These are phyloP conservation scores for Aspergillus phoenicis DNA, from an alignment of 2,329 filamentous ascomycete genomes.

Conservation along the genomic window DNA sequence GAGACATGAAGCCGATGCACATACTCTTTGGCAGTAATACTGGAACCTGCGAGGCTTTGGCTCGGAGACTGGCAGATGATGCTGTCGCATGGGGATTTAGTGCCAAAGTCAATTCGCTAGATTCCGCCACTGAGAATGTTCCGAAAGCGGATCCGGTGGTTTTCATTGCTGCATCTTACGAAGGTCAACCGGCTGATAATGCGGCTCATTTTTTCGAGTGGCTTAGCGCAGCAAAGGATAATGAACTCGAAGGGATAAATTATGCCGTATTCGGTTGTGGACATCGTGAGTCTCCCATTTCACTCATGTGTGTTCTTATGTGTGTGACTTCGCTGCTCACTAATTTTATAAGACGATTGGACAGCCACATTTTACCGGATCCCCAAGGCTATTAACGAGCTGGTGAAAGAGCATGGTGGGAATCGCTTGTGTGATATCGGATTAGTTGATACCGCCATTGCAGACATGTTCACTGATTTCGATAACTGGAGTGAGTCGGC, in stretches of 20 bases:
- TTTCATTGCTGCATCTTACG: slow-evolving; percentile 71
- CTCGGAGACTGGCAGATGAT: slow-evolving; percentile 63
- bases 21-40: slow-evolving; percentile 74
- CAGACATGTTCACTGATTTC: slow-evolving; percentile 70
- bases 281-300: slow-evolving; percentile 39
- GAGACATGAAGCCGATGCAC: slow-evolving; percentile 54
- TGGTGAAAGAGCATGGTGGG: slow-evolving; percentile 56
- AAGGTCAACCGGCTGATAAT: slow-evolving; percentile 74
- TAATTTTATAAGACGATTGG: slow-evolving; percentile 45
- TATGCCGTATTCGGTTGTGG: slow-evolving; percentile 75
- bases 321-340: neutral
- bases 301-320: neutral
- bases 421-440: slow-evolving; percentile 55
- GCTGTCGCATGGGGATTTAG: slow-evolving; percentile 63
- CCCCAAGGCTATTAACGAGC: slow-evolving; percentile 63
- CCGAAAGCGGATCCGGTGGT: slow-evolving; percentile 64
- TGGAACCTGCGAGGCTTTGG: slow-evolving; percentile 72
- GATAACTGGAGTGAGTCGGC: slow-evolving; percentile 67
- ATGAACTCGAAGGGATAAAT: slow-evolving; percentile 58
- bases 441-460: slow-evolving; percentile 61
- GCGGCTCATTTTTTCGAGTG: slow-evolving; percentile 69
- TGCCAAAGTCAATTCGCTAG: slow-evolving; percentile 60
- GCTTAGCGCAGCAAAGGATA: slow-evolving; percentile 58
- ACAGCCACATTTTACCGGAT: slow-evolving; percentile 66
- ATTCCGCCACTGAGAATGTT: slow-evolving; percentile 63